Conservation (phyloP, 441 rosid genomes). For the Omphalea diandra region DNA sequence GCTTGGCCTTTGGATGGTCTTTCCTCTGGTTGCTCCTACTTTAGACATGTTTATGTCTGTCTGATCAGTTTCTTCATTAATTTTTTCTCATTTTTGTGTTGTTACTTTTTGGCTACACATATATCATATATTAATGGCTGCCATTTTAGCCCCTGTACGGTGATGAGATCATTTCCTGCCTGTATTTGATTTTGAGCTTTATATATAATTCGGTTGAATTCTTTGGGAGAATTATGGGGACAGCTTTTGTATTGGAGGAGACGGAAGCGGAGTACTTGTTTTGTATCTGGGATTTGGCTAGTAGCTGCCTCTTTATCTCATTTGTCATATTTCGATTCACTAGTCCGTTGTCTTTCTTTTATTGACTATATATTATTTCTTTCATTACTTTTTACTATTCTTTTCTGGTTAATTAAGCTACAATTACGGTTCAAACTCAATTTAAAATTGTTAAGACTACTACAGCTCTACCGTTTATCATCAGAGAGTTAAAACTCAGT, state of each 20-base stretch:
- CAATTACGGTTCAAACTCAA: too few species aligned
- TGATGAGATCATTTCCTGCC: constrained; percentile 13
- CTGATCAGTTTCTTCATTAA: neutral
- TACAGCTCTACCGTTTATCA: too few species aligned
- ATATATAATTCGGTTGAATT: constrained; percentile 40
- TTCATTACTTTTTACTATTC: too few species aligned
- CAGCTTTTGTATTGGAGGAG: constrained; percentile 23
- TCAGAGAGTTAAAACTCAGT: too few species aligned
- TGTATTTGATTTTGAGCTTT: constrained; percentile 26
- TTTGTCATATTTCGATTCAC: neutral
- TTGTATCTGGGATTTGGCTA: constrained; percentile 5
- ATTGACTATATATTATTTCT: neutral
- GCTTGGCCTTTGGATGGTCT: constrained; percentile 51
- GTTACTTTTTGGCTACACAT: constrained; percentile 9
- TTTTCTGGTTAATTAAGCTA: too few species aligned
- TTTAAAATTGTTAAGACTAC: too few species aligned
- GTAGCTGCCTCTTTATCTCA: neutral
- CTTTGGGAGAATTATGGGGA: constrained; percentile 37
- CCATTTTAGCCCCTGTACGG: constrained; percentile 27
- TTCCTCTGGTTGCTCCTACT: constrained; percentile 43
- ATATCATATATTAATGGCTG: constrained; percentile 6
- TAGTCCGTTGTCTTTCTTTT: neutral
- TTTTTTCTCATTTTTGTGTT: constrained; percentile 5
- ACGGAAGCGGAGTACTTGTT: constrained; percentile 13
- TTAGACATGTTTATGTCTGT: constrained; percentile 31